Percentiles rank a stretch among this genome's conserved stretches.
phyloP scores from a whole-genome alignment of 2,329 filamentous ascomycete species.

The Grosmannia serpens region DNA sequence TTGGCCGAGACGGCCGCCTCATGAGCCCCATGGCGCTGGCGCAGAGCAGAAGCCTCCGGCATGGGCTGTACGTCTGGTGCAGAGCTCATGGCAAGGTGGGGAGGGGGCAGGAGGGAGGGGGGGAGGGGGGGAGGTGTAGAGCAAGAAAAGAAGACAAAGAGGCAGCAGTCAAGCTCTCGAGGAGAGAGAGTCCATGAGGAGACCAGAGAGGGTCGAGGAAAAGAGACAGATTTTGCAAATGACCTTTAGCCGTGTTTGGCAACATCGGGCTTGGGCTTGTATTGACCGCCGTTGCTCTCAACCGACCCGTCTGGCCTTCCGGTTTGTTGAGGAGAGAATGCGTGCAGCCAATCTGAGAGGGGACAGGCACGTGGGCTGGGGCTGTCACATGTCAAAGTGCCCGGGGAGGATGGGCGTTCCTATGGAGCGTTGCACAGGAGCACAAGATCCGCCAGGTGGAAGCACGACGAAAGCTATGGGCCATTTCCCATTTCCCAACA shows the following conservation, averaged over 20 bases:
- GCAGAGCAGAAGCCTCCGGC: neutral
- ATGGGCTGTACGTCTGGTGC: neutral
- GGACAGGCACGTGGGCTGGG: conserved; percentile 3
- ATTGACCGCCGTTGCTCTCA: neutral
- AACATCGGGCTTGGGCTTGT: neutral
- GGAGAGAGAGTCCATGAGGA: neutral
- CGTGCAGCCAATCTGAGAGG: neutral
- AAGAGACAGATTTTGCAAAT: neutral
- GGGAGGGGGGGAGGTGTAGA: neutral
- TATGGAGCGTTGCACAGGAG: neutral
- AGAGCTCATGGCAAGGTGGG: conserved; percentile 1
- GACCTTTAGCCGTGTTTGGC: neutral
- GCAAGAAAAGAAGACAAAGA: neutral
- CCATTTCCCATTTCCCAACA: conserved; percentile 6
- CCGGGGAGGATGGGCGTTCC: neutral
- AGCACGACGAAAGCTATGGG: conserved; percentile 1
- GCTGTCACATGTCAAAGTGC: conserved; percentile 10
- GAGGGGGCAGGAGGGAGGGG: neutral
- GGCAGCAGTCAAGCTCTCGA: neutral
- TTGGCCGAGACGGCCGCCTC: neutral
- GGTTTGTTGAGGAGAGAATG: conserved; percentile 9
- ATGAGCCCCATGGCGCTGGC: neutral
- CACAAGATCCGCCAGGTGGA: neutral
- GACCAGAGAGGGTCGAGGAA: neutral
- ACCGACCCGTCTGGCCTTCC: neutral